Percentiles rank a stretch among this genome's conserved stretches.
These are phyloP conservation scores for Populus trichocarpa DNA, from an alignment of 441 rosid genomes.

Conservation along the genomic window DNA sequence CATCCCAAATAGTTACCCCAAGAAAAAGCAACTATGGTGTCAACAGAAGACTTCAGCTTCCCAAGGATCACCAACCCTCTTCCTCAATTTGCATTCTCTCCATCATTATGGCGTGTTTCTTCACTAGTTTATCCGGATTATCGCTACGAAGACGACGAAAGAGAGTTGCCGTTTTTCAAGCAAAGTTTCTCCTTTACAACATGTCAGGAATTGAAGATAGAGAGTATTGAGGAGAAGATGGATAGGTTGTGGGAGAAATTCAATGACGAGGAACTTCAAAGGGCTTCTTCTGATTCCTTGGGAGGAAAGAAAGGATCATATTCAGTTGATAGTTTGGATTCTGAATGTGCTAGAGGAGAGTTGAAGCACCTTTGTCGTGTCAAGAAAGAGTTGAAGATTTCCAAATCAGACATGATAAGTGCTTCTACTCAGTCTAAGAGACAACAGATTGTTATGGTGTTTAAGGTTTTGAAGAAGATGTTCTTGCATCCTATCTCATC, in stretches of 20 bases:
- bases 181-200: background rate
- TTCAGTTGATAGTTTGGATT: background rate
- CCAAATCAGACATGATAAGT: background rate
- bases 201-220: background rate
- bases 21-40: slow-evolving; percentile 2
- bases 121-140: slow-evolving; percentile 30
- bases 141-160: background rate
- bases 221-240: slow-evolving; percentile 30
- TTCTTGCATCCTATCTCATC: slow-evolving; percentile 12
- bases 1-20: background rate
- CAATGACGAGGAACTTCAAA: slow-evolving; percentile 32
- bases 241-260: slow-evolving; percentile 49
- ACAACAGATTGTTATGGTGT: slow-evolving; percentile 3
- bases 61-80: slow-evolving; percentile 28
- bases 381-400: background rate
- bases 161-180: background rate
- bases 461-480: slow-evolving; percentile 33
- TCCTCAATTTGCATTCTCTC: slow-evolving; percentile 27
- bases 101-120: slow-evolving; percentile 42
- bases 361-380: background rate
- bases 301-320: background rate
- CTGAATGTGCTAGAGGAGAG: background rate
- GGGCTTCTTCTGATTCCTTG: slow-evolving; percentile 14
- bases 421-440: slow-evolving; percentile 10
- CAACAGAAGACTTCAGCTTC: slow-evolving; percentile 42